These are phyloP conservation scores for Adenanthera pavonina DNA, from an alignment of 306 rosid genomes.

Conservation along the genomic window DNA sequence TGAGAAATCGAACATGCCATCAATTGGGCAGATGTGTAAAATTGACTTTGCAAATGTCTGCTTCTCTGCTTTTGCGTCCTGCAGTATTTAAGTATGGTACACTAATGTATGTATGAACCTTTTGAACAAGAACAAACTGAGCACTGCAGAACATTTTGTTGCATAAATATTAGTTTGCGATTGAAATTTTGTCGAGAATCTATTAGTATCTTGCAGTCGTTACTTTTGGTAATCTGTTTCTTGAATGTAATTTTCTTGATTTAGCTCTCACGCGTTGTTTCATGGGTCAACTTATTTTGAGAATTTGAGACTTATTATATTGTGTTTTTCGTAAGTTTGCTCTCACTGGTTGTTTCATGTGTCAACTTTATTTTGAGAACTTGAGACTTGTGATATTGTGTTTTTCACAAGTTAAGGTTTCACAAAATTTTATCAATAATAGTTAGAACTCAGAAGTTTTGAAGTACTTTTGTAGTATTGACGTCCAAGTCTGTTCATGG, in stretches of 20 bases:
- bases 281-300: not conserved
- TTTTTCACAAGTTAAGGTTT: not conserved
- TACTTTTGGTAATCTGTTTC: conserved; percentile 17
- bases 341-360: not conserved
- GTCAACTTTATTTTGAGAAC: not conserved
- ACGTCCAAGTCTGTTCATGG: not conserved
- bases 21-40: conserved; percentile 20
- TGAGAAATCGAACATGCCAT: conserved; percentile 11
- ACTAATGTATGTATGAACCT: not conserved
- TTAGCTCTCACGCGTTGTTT: not conserved
- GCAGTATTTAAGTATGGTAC: not conserved
- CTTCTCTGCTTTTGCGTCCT: not conserved
- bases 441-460: not conserved
- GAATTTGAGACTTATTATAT: not conserved
- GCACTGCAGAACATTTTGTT: conserved; percentile 15
- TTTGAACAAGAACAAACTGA: conserved; percentile 24
- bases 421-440: no score
- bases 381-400: not conserved
- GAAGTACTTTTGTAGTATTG: not conserved
- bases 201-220: conserved; percentile 19
- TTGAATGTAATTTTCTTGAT: conserved; percentile 26
- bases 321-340: conserved; percentile 5
- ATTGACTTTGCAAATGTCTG: not conserved
- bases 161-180: conserved; percentile 1
- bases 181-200: conserved; percentile 13